Evolutionary conservation across 2,329 filamentous ascomycete species (phyloP), one percentile per base, ranked within the genome.

Genomic region (Sporothrix brasiliensis): DNA sequence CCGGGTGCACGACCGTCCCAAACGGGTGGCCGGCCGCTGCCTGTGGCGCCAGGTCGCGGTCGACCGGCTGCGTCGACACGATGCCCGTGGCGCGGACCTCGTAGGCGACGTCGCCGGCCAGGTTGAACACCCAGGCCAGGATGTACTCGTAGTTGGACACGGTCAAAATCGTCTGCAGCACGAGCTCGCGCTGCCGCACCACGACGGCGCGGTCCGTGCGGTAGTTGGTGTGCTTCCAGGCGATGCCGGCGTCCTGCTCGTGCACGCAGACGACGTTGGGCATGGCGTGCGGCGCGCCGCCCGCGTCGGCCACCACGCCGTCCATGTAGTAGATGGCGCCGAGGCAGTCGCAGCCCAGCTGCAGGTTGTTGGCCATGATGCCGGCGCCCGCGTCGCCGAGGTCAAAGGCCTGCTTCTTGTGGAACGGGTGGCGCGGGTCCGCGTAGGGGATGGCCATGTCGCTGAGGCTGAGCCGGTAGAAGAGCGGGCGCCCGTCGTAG

Each of bases 331-430:
- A 71, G 74, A 91, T 91, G 0, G 86, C 84, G 7, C 91, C 91
- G 0, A 92, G 83, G 74, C 90, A 90, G 76, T 92, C 90, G 70
- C 90, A 92, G 21, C 90, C 90, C 0, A 92, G 82, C 19, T 83
- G 81, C 2, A 93, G 83, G 72, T 91, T 91, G 77, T 92, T 92
- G 27, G 89, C 87, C 69, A 85, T 87, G 67, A 87, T 84, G 3
- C 90, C 90, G 34, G 88, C 87, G 13, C 90, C 90, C 19, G 85
- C 88, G 71, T 92, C 89, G 13, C 90, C 90, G 72, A 92, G 87
- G 74, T 92, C 90, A 75, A 92, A 92, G 0, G 90, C 90, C 71
- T 90, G 88, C 77, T 92, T 92, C 56, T 89, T 84, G 70, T 90
- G 88, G 76, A 87, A 92, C 0, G 89, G 89, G 1, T 84, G 80